phyloP scores from a whole-genome alignment of 352 stramenopile species.

The Blastocystis sp. region DNA sequence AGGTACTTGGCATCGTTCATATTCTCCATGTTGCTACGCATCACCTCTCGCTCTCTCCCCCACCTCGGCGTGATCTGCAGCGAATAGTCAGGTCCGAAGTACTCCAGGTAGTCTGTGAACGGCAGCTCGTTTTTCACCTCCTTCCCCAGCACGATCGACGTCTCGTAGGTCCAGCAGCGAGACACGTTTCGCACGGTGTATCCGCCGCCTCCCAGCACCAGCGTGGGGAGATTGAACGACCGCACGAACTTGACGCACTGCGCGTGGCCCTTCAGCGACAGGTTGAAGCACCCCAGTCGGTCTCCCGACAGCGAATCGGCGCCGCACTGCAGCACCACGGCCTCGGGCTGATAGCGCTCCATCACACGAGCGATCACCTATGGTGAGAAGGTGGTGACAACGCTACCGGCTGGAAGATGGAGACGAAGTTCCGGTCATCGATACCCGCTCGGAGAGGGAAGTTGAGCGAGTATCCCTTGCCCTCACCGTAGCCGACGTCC shows the following conservation, averaged over 20 bases:
- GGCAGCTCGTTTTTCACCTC: constrained; percentile 86
- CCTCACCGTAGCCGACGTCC: constrained; percentile 76
- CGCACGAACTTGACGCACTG: constrained; percentile 92
- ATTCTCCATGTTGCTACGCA: constrained; percentile 67
- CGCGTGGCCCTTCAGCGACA: constrained; percentile 90
- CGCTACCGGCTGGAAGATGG: constrained; percentile 69
- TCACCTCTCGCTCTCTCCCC: constrained; percentile 72
- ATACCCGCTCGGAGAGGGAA: constrained; percentile 95
- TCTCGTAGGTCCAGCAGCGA: constrained; percentile 88
- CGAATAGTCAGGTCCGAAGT: constrained; percentile 93
- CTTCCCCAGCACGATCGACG: constrained; percentile 83
- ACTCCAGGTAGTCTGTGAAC: constrained; percentile 99
- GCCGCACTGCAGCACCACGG: constrained; percentile 94
- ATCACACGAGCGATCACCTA: constrained; percentile 90
- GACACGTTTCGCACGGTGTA: constrained; percentile 96
- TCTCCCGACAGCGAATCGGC: constrained; percentile 95
- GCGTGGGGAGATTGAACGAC: constrained; percentile 87
- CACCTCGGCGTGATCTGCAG: constrained; percentile 86
- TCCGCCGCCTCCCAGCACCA: constrained; percentile 90
- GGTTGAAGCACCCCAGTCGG: constrained; percentile 93
- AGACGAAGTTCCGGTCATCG: constrained; percentile 88
- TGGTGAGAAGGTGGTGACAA: not conserved
- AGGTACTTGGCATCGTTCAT: constrained; percentile 67
- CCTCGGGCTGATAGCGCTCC: constrained; percentile 85
- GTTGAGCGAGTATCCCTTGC: constrained; percentile 96